Conservation (phyloP, 2,329 filamentous ascomycete genomes). For the Talaromyces islandicus region DNA sequence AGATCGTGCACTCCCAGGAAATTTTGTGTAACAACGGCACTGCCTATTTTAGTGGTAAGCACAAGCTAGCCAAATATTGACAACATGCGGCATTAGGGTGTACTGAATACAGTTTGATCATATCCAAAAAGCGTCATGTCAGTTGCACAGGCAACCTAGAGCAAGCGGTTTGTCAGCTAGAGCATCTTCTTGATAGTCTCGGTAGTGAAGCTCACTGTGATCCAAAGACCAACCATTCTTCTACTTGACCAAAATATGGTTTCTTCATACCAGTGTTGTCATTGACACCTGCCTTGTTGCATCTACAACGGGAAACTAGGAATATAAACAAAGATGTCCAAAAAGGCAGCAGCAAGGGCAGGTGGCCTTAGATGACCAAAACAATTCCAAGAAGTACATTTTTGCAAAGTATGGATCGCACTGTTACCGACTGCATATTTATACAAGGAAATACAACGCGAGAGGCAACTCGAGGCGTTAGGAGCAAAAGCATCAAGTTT, state of each 20-base stretch:
- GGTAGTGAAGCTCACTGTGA: slow-evolving; percentile 28
- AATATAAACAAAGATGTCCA: too few species aligned
- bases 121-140: slow-evolving; percentile 45
- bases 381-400: too few species aligned
- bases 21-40: slow-evolving; percentile 49
- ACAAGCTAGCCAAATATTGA: neutral
- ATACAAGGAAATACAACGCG: too few species aligned
- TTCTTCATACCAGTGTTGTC: neutral
- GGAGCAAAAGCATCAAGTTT: too few species aligned
- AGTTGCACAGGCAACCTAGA: slow-evolving; percentile 10
- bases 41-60: slow-evolving; percentile 37
- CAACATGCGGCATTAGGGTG: neutral
- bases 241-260: slow-evolving; percentile 47
- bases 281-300: too few species aligned
- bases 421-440: too few species aligned
- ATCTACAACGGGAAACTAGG: too few species aligned
- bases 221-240: slow-evolving; percentile 53
- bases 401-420: too few species aligned
- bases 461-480: too few species aligned
- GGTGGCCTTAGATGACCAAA: too few species aligned
- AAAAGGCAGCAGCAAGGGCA: too few species aligned
- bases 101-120: slow-evolving; percentile 47
- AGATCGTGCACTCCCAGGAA: slow-evolving; percentile 47
- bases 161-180: neutral
- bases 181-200: neutral